A percentile compares a stretch with the other conserved stretches of the same genome.
Evolutionary conservation across 116 monocot genomes (phyloP).

Genomic region (Posidonia oceanica): DNA sequence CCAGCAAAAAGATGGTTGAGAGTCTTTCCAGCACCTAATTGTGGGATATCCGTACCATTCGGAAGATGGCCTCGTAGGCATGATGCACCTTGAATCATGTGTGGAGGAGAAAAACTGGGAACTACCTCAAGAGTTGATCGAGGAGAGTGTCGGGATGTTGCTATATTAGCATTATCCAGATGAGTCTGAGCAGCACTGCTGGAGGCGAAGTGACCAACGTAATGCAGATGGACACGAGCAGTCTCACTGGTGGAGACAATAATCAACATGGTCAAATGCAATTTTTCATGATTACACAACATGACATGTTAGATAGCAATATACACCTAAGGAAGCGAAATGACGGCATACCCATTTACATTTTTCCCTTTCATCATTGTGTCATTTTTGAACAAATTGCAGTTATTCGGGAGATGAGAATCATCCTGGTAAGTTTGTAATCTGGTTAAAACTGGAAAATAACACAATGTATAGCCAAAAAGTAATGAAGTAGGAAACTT

Average conservation of each 20-base stretch:
- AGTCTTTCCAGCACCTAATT: background rate
- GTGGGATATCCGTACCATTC: background rate
- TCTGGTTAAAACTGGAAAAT: background rate
- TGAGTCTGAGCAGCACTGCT: background rate
- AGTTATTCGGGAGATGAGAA: constrained; percentile 21
- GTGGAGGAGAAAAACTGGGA: constrained; percentile 1
- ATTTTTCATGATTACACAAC: background rate
- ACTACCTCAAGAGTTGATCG: constrained; percentile 6
- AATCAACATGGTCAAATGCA: too few relatives aligned
- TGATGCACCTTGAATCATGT: constrained; percentile 4
- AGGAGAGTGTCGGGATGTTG: background rate
- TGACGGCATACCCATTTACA: constrained; percentile 35
- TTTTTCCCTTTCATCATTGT: constrained; percentile 29
- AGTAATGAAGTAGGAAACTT: background rate
- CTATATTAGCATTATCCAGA: constrained; percentile 1
- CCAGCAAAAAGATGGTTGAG: background rate
- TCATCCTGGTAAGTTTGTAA: background rate
- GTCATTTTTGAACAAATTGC: constrained; percentile 27
- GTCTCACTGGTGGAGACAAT: background rate
- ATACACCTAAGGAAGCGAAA: background rate
- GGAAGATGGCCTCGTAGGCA: background rate
- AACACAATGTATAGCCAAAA: background rate
- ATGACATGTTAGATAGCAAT: background rate
- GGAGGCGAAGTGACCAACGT: background rate
- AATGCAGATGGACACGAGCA: background rate